These are phyloP conservation scores for Candida easanensis DNA, from an alignment of 805 yeast genomes.

Conservation along the genomic window DNA sequence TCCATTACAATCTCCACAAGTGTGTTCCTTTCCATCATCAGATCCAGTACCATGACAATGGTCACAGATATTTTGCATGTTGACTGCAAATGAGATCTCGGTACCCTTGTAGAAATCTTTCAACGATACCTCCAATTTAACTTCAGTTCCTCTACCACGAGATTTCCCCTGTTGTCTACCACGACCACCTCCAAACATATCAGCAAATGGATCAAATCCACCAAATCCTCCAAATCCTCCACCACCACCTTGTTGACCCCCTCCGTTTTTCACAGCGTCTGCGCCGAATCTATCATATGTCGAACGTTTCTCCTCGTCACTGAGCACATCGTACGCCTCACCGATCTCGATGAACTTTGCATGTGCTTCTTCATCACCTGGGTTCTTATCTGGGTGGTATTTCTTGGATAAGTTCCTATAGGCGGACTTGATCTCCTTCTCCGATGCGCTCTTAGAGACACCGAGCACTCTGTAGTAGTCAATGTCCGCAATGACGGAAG, in stretches of 20 bases:
- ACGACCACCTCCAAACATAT: slow-evolving; percentile 48
- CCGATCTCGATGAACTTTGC: slow-evolving; percentile 87
- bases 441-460: slow-evolving; percentile 63
- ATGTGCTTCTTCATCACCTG: slow-evolving; percentile 77
- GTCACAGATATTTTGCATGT: slow-evolving; percentile 73
- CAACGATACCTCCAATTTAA: slow-evolving; percentile 54
- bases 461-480: slow-evolving; percentile 69
- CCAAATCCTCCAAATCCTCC: slow-evolving; percentile 36
- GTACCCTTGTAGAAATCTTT: slow-evolving; percentile 72
- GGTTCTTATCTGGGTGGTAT: slow-evolving; percentile 94
- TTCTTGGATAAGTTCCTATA: slow-evolving; percentile 78
- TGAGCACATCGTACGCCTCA: slow-evolving; percentile 86
- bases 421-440: slow-evolving; percentile 80
- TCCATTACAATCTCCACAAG: slow-evolving; percentile 73
- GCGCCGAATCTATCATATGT: slow-evolving; percentile 77
- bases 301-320: slow-evolving; percentile 64
- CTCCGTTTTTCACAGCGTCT: slow-evolving; percentile 66
- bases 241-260: slow-evolving; percentile 38
- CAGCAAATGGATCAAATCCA: slow-evolving; percentile 63
- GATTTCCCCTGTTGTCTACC: slow-evolving; percentile 40
- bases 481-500: slow-evolving; percentile 11
- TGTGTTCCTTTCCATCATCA: slow-evolving; percentile 66
- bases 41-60: slow-evolving; percentile 85
- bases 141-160: slow-evolving; percentile 61
- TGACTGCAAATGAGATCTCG: slow-evolving; percentile 54